phyloP scores from a whole-genome alignment of 1,139 yeast species.

The Nadsonia starkeyi-henricii region DNA sequence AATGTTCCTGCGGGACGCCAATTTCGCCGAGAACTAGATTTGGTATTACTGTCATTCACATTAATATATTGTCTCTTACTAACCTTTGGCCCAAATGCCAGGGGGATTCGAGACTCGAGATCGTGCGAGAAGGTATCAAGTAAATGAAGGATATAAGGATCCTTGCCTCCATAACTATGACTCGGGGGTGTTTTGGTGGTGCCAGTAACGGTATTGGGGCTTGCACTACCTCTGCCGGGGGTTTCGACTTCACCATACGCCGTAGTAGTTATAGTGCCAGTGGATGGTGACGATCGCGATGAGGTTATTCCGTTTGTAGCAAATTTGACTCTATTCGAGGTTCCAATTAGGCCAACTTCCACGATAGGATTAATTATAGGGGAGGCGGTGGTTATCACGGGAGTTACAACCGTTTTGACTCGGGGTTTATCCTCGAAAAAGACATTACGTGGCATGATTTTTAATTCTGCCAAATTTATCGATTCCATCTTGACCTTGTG shows the following conservation, averaged over 20 bases:
- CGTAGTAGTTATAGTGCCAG: constrained; percentile 15
- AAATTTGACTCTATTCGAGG: neutral
- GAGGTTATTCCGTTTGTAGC: constrained; percentile 4
- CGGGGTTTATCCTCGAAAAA: constrained; percentile 63
- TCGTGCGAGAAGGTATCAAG: constrained; percentile 40
- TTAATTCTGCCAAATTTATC: neutral
- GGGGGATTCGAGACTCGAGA: neutral
- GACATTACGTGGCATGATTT: constrained; percentile 43
- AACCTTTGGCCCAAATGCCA: neutral
- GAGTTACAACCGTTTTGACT: neutral
- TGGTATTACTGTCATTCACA: constrained; percentile 1
- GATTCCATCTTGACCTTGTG: constrained; percentile 2
- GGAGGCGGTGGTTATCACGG: neutral
- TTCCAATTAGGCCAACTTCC: no score
- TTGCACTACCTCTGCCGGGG: neutral
- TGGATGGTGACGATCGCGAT: constrained; percentile 9
- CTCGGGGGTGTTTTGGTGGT: no score
- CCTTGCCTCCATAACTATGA: constrained; percentile 34
- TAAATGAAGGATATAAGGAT: constrained; percentile 47
- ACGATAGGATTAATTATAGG: no score
- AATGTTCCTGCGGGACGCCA: constrained; percentile 32
- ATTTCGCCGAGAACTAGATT: constrained; percentile 5
- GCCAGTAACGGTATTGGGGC: constrained; percentile 4
- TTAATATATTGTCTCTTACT: constrained; percentile 1
- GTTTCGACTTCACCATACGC: constrained; percentile 17